These are phyloP conservation scores for Micractinium sp. DNA, from an alignment of 139 green algal species.

Conservation along the genomic window DNA sequence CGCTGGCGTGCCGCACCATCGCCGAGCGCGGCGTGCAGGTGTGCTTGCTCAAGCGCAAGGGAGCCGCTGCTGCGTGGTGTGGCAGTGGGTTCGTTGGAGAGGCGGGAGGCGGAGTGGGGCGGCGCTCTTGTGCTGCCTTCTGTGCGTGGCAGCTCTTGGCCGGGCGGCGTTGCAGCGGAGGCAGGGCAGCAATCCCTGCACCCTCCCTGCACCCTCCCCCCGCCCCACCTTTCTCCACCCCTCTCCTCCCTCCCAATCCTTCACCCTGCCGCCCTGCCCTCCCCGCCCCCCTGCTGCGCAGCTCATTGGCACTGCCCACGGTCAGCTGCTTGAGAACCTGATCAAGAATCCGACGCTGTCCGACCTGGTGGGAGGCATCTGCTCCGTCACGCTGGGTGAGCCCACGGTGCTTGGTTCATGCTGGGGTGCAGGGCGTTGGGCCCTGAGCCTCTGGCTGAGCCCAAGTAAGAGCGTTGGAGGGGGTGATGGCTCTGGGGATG, in stretches of 20 bases:
- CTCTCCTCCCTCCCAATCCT: constrained; percentile 72
- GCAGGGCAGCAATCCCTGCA: too few relatives aligned
- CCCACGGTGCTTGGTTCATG: neutral
- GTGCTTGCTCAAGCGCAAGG: constrained; percentile 53
- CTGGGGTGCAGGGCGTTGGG: too few relatives aligned
- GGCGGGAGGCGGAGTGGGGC: too few relatives aligned
- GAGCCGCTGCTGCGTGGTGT: constrained; percentile 26
- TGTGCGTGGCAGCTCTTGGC: too few relatives aligned
- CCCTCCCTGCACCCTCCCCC: too few relatives aligned
- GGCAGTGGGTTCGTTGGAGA: too few relatives aligned
- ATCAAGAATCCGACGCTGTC: constrained; percentile 95
- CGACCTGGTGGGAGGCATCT: constrained; percentile 82
- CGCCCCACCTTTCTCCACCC: too few relatives aligned
- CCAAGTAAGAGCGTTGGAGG: too few relatives aligned
- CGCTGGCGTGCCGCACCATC: constrained; percentile 96
- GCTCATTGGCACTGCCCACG: constrained; percentile 96
- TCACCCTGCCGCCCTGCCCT: too few relatives aligned
- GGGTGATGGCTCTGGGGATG: too few relatives aligned
- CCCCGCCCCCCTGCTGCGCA: constrained; percentile 24
- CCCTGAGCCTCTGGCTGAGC: too few relatives aligned
- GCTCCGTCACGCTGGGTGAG: constrained; percentile 69
- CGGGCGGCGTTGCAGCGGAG: too few relatives aligned
- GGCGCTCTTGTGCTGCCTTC: neutral
- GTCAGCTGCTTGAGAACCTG: constrained; percentile 96
- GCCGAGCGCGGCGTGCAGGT: constrained; percentile 90